phyloP scores from a whole-genome alignment of 2,329 filamentous ascomycete species.

The Apiospora koreana region DNA sequence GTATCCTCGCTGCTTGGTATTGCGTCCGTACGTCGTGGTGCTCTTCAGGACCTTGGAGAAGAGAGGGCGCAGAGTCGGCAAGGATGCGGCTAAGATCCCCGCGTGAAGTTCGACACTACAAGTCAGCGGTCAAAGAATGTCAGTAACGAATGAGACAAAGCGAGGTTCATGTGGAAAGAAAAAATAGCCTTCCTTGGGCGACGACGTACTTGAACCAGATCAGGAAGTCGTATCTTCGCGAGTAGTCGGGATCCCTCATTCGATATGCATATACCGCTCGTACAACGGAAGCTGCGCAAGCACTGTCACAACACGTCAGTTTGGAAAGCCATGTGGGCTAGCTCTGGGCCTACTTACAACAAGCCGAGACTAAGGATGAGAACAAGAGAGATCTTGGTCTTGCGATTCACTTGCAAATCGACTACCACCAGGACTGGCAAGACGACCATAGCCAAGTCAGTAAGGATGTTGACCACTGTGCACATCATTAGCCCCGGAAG shows the following conservation, averaged over 20 bases:
- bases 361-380: conserved; percentile 13
- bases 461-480: conserved; percentile 12
- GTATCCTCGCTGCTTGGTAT: neutral
- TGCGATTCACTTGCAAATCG: conserved; percentile 15
- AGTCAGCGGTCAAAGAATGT: neutral
- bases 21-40: neutral
- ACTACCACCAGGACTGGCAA: conserved; percentile 14
- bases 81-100: conserved; percentile 15
- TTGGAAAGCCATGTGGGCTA: neutral
- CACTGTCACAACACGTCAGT: neutral
- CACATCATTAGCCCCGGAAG: neutral
- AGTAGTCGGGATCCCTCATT: neutral
- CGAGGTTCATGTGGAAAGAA: neutral
- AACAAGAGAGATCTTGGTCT: conserved; percentile 11
- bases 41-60: conserved; percentile 15
- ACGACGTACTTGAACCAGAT: neutral
- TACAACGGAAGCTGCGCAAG: neutral
- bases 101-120: conserved; percentile 16
- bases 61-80: conserved; percentile 15
- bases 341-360: neutral
- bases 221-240: neutral
- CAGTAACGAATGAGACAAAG: neutral
- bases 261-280: neutral
- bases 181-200: neutral
- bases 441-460: conserved; percentile 13